Evolutionary conservation across 2,329 filamentous ascomycete genomes (phyloP).

Genomic region (Ilyonectria destructans): DNA sequence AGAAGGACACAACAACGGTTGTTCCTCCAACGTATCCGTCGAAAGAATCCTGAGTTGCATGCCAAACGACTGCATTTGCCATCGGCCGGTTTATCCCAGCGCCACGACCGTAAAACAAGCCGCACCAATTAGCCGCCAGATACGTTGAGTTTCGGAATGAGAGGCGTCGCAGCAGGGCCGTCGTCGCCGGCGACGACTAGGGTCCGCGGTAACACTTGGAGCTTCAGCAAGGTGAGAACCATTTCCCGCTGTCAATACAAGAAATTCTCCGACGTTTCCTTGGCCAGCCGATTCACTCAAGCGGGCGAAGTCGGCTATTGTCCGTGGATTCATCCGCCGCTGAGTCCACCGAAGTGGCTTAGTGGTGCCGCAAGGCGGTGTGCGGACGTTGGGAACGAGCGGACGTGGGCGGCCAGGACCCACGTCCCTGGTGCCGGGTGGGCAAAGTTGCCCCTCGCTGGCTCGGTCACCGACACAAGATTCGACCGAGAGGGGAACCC

Average conservation of each 20-base stretch:
- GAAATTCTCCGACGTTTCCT: conserved; percentile 1
- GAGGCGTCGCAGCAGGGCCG: conserved; percentile 56
- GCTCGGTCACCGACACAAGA: conserved; percentile 32
- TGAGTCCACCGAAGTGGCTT: conserved; percentile 24
- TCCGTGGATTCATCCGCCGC: conserved; percentile 31
- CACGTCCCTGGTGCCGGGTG: conserved; percentile 39
- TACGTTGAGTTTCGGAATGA: conserved; percentile 45
- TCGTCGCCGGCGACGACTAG: conserved; percentile 52
- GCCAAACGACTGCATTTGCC: conserved; percentile 5
- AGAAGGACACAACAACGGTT: neutral
- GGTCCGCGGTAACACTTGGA: conserved; percentile 58
- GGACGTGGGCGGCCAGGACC: conserved; percentile 32
- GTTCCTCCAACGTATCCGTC: neutral
- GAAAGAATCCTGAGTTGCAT: neutral
- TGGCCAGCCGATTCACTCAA: conserved; percentile 32
- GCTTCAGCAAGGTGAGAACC: conserved; percentile 58
- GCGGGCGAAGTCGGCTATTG: conserved; percentile 43
- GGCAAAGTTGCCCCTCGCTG: conserved; percentile 27
- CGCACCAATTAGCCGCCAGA: conserved; percentile 26
- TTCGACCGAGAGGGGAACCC: conserved; percentile 26
- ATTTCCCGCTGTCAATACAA: conserved; percentile 31
- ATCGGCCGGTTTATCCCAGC: neutral
- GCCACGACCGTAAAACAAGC: conserved; percentile 4
- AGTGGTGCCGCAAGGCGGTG: conserved; percentile 47
- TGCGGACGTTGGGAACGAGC: conserved; percentile 39